Conservation (phyloP, 208 protist species). For the Crithidia fasciculata region DNA sequence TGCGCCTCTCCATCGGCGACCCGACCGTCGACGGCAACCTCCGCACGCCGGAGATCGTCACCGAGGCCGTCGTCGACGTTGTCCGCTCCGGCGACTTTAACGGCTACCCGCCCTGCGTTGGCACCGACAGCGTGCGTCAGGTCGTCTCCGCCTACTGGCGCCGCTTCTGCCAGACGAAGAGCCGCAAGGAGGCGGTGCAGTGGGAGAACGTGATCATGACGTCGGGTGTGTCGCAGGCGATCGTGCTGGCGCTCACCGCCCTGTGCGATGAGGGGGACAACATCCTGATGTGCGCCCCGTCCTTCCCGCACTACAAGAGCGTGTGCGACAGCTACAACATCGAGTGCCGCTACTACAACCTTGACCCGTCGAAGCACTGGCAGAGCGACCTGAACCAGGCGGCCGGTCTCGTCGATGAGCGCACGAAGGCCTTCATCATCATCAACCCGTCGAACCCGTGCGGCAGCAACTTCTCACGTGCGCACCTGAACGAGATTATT, state of each 20-base stretch:
- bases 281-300: conserved; percentile 90
- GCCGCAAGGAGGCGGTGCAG: conserved; percentile 36
- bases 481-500: conserved; percentile 88
- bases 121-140: conserved; percentile 53
- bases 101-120: conserved; percentile 75
- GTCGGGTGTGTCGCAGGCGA: conserved; percentile 87
- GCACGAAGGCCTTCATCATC: conserved; percentile 90
- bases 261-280: conserved; percentile 88
- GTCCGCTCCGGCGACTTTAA: conserved; percentile 58
- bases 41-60: conserved; percentile 40
- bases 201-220: conserved; percentile 83
- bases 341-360: conserved; percentile 79
- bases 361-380: conserved; percentile 88
- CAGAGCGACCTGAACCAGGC: conserved; percentile 87
- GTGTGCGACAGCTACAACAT: conserved; percentile 84
- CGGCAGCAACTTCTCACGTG: conserved; percentile 86
- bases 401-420: conserved; percentile 73
- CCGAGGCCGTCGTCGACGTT: conserved; percentile 57
- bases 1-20: conserved; percentile 77
- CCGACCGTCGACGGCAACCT: conserved; percentile 84
- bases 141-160: conserved; percentile 62
- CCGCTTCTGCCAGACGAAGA: conserved; percentile 42
- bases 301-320: conserved; percentile 95
- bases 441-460: conserved; percentile 97
- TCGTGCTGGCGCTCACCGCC: conserved; percentile 85